phyloP scores from a whole-genome alignment of 257 asterid genomes.

The Perilla frutescens region DNA sequence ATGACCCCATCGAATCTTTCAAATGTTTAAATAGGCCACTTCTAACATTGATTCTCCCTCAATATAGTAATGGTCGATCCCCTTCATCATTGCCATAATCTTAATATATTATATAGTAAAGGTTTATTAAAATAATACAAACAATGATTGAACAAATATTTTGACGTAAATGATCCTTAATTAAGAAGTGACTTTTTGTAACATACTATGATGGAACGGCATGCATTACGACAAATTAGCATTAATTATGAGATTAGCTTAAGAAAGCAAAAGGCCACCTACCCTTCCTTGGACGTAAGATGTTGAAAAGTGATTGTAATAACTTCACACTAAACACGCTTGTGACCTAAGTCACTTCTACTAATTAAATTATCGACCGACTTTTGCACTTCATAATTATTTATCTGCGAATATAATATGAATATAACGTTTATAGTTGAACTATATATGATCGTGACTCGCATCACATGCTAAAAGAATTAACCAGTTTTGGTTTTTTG shows the following conservation, averaged over 20 bases:
- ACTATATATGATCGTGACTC: no score
- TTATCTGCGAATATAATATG: no score
- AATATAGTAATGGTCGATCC: slow-evolving; percentile 21
- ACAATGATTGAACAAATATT: slow-evolving; percentile 32
- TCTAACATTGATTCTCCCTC: slow-evolving; percentile 24
- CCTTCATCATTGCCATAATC: slow-evolving; percentile 26
- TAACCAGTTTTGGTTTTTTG: no score
- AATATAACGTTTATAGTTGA: no score
- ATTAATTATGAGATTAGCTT: slow-evolving; percentile 28
- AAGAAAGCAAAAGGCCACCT: slow-evolving; percentile 49
- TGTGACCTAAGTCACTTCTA: slow-evolving; percentile 20
- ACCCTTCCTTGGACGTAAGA: slow-evolving; percentile 35
- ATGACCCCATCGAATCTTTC: slow-evolving; percentile 30
- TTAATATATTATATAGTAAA: neutral
- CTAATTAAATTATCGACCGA: slow-evolving; percentile 32
- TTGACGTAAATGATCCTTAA: slow-evolving; percentile 5
- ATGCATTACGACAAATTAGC: slow-evolving; percentile 20
- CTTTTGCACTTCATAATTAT: neutral
- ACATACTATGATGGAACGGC: slow-evolving; percentile 24
- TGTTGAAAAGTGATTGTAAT: slow-evolving; percentile 41
- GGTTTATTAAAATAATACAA: slow-evolving; percentile 18
- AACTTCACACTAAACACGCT: slow-evolving; percentile 31
- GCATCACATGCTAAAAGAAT: no score
- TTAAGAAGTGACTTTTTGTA: slow-evolving; percentile 25
- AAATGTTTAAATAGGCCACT: slow-evolving; percentile 2